phyloP scores from a whole-genome alignment of 345 rosid genomes.

The Citrus unshiu region DNA sequence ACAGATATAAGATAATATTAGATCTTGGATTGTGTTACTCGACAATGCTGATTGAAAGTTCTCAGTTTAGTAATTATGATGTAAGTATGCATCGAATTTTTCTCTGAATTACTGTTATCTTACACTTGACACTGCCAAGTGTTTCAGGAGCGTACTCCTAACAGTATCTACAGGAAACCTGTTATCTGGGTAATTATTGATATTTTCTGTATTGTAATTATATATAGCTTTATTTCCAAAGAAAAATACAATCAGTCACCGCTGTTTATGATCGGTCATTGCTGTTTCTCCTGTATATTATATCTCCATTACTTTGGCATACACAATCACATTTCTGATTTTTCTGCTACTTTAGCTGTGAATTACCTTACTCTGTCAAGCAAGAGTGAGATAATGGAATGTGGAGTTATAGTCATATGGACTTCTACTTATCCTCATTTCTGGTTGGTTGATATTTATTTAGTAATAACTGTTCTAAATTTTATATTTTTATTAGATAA shows the following conservation, averaged over 20 bases:
- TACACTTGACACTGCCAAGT: background rate
- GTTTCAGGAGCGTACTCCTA: background rate
- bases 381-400: background rate
- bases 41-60: background rate
- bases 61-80: background rate
- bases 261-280: background rate
- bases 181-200: background rate
- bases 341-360: background rate
- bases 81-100: background rate
- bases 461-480: slow-evolving; percentile 3
- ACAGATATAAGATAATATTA: background rate
- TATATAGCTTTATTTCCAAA: background rate
- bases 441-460: background rate
- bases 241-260: background rate
- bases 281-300: background rate
- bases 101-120: background rate
- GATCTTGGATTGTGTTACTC: background rate
- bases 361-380: background rate
- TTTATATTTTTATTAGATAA: slow-evolving; percentile 46
- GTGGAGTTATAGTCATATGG: background rate
- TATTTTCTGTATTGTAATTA: background rate
- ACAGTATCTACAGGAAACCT: background rate
- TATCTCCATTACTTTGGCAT: background rate
- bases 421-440: background rate
- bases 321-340: background rate